Conservation (phyloP, 768 basidiomycete genomes). For the Tulasnella sp. region DNA sequence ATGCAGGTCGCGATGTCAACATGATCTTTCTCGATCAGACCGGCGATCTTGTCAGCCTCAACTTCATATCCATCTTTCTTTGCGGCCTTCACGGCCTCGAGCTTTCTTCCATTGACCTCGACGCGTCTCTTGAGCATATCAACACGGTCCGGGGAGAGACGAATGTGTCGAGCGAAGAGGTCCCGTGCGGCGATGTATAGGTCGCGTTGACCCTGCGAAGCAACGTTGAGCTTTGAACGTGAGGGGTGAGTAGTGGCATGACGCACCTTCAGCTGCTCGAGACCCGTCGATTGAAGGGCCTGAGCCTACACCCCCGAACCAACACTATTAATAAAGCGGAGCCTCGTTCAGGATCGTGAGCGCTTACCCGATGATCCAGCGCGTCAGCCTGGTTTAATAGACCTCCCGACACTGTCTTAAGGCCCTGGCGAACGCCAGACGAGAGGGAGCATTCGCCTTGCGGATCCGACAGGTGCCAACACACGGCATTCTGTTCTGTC, state of each 20-base stretch:
- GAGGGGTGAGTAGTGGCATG: neutral
- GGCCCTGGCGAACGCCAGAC: conserved; percentile 61
- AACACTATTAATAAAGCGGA: too few species aligned
- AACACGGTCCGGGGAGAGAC: conserved; percentile 80
- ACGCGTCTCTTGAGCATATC: conserved; percentile 82
- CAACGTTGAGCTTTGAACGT: conserved; percentile 7
- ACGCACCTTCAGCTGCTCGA: conserved; percentile 67
- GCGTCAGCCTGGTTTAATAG: conserved; percentile 62
- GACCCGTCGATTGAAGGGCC: conserved; percentile 49
- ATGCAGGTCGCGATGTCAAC: conserved; percentile 64
- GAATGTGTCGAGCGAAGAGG: conserved; percentile 75
- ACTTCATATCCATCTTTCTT: conserved; percentile 79
- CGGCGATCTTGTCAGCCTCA: conserved; percentile 67
- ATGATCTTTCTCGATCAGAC: conserved; percentile 75
- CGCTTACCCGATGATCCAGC: conserved; percentile 58
- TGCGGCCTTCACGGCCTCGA: conserved; percentile 58
- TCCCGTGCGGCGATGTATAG: conserved; percentile 81
- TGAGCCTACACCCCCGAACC: conserved; percentile 39
- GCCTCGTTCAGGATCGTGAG: neutral
- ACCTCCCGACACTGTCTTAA: conserved; percentile 57
- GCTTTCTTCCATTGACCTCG: conserved; percentile 60
- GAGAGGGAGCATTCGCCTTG: conserved; percentile 57
- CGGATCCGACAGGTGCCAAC: conserved; percentile 60
- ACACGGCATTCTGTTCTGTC: conserved; percentile 65
- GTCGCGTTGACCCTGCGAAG: conserved; percentile 60